Evolutionary conservation across 75 land plant species (phyloP).

Genomic region (Ceratopteris richardii): DNA sequence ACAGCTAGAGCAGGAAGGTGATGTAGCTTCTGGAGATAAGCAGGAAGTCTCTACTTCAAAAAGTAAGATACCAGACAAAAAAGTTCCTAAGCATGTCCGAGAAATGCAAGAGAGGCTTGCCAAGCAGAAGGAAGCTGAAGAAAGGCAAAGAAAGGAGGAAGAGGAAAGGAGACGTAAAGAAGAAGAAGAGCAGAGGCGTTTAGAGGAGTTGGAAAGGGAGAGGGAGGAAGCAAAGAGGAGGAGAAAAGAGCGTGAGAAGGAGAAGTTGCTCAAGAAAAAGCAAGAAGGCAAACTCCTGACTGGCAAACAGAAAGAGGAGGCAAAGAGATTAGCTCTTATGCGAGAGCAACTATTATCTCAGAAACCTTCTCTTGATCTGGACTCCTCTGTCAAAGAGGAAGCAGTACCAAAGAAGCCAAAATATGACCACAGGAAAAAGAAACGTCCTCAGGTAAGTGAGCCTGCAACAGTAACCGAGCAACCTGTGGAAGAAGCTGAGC

Average conservation of each 20-base stretch:
- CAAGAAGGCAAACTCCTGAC: constrained; percentile 78
- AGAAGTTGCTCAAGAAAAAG: constrained; percentile 76
- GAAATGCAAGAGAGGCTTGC: constrained; percentile 95
- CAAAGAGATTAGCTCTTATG: constrained; percentile 54
- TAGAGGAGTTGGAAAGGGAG: constrained; percentile 72
- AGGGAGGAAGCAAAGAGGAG: constrained; percentile 73
- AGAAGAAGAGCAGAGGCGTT: constrained; percentile 69
- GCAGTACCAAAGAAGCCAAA: constrained; percentile 55
- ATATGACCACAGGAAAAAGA: constrained; percentile 65
- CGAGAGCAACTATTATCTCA: constrained; percentile 73
- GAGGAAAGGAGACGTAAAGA: constrained; percentile 78
- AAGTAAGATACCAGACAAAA: constrained; percentile 49
- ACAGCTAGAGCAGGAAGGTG: constrained; percentile 17
- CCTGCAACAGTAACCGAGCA: constrained; percentile 14
- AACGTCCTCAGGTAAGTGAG: constrained; percentile 19
- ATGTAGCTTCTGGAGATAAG: constrained; percentile 26
- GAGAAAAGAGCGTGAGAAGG: constrained; percentile 88
- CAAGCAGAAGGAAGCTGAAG: constrained; percentile 72
- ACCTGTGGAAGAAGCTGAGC: constrained; percentile 13
- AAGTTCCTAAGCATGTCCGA: constrained; percentile 68
- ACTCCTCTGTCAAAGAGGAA: constrained; percentile 15
- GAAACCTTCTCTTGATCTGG: constrained; percentile 25
- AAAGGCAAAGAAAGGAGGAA: constrained; percentile 68
- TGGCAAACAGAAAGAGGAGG: constrained; percentile 86
- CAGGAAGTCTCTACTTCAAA: constrained; percentile 32